These are phyloP conservation scores for Malus asiatica DNA, from an alignment of 306 rosid genomes.

Conservation along the genomic window DNA sequence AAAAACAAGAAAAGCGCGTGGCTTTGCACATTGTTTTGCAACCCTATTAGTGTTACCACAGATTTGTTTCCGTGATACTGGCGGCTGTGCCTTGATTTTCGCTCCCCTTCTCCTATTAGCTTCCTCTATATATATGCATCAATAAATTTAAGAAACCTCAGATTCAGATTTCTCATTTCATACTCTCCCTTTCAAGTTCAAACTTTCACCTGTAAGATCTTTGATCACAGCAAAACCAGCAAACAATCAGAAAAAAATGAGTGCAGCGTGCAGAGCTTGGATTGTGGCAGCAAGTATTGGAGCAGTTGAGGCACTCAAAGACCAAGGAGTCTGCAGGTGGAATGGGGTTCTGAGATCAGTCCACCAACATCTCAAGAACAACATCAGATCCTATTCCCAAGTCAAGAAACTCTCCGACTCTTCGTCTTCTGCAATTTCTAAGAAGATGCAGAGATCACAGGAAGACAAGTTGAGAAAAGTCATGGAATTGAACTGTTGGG, in stretches of 20 bases:
- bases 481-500: conserved; percentile 65
- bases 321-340: conserved; percentile 85
- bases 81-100: too few species aligned
- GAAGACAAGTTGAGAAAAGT: conserved; percentile 58
- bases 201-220: too few species aligned
- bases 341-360: conserved; percentile 49
- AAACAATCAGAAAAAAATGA: conserved; percentile 20
- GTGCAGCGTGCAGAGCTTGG: conserved; percentile 54
- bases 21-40: neutral
- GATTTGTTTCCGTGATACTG: too few species aligned
- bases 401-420: conserved; percentile 42
- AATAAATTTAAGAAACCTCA: too few species aligned
- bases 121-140: too few species aligned
- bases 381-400: conserved; percentile 52
- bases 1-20: neutral
- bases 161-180: too few species aligned
- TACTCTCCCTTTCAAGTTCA: too few species aligned
- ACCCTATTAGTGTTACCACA: too few species aligned
- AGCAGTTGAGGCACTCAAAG: conserved; percentile 76
- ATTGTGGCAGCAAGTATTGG: conserved; percentile 70
- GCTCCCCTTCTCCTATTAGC: too few species aligned
- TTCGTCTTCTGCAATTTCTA: conserved; percentile 37
- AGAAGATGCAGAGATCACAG: conserved; percentile 31
- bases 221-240: too few species aligned
- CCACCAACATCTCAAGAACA: conserved; percentile 52